Base-by-base conservation (phyloP, 257 asterid species). In the Thymus mandschuricus region DNA sequence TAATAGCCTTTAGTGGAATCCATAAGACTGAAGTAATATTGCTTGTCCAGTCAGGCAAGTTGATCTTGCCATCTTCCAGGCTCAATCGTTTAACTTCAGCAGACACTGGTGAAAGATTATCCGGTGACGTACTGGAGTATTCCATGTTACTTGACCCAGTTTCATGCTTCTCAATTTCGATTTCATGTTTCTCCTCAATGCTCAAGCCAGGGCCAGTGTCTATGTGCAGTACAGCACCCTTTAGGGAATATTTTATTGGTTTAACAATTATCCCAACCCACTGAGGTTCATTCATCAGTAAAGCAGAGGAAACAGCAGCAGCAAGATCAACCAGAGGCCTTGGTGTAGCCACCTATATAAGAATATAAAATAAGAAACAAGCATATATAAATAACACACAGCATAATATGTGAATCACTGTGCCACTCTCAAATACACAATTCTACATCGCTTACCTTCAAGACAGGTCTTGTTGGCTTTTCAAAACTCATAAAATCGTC, bases 401-500 rank as follows among this genome's bases (percentile, higher is more conserved):
- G 64, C 10, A 44, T 61, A 41, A 71, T 27, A 45, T 38, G 41
- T 44, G 50, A 54, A 63, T 44, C 70, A 48, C 48, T 15, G 57
- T 21, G 21, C 21, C 21, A 21, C 21, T 21, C 21, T 21, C 21
- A 21, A 21, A 21, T 21, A 21, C 21, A 21, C 21, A 21, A 21
- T 21, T 21, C 21, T 21, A 21, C 21, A 21, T 21, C 21, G 21
- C 21, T 21, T 91, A 95, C 99, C 98, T 89, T 88, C 84, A 95
- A 80, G 81, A 95, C 88, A 55, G 99, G 99, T 82, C 96, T 83
- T 61, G 95, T 87, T 76, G 99, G 98, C 83, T 89, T 92, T 78
- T 95, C 99, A 71, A 86, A 92, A 84, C 98, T 95, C 99, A 88
- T 88, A 78, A 89, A 89, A 86, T 95, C 99, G 81, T 95, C 97